Evolutionary conservation across 1,284 basidiomycete genomes (phyloP), one percentile per base, ranked within the genome.

Genomic region (Rhodotorula sp.): DNA sequence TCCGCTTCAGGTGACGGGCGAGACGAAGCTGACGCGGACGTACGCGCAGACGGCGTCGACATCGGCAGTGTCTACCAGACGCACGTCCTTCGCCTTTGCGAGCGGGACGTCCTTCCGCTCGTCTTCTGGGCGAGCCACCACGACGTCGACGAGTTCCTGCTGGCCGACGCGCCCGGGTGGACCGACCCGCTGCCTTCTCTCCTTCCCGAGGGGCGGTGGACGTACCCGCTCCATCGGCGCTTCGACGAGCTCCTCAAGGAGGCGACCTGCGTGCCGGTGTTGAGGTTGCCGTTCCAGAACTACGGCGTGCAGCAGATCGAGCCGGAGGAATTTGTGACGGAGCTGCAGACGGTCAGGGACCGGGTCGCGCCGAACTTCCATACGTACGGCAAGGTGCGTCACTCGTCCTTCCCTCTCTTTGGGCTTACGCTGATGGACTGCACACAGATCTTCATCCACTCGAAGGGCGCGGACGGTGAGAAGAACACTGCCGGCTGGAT

Each of bases 91-190:
- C 64, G 63, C 17, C 64, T 72, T 13, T 75, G 73, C 65, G 73
- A 75, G 62, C 50, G 55, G 13, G 51, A 67, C 37, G 70, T 67
- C 44, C 61, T 75, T 7, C 61, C 70, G 3, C 29, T 63, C 25
- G 54, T 62, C 3, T 51, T 41, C 3, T 75, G 73, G 73, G 73
- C 61, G 19, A 65, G 58, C 29, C 73, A 75, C 48, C 67, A 71
- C 66, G 73, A 75, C 67, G 68, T 75, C 48, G 73, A 75, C 67
- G 73, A 75, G 46, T 75, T 75, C 60, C 64, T 75, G 50, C 62
- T 70, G 44, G 70, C 72, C 66, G 67, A 72, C 39, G 64, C 73
- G 12, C 65, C 66, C 0, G 70, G 66, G 6, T 72, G 67, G 70
- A 50, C 59, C 19, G 51, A 70, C 1, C 44, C 64, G 4, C 19